Conservation (phyloP, 129 eudicot species). For the Daucus carota region DH1_v3.0 NC_030388.2:26869001-26869500, state of each 20-base stretch:
- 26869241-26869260: not conserved
- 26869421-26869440: too few relatives aligned
- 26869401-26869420: too few relatives aligned
- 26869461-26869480: too few relatives aligned
- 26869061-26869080: not conserved
- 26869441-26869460: too few relatives aligned
- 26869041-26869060: constrained; percentile 45
- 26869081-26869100: constrained; percentile 1
- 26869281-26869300: not conserved
- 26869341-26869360: not conserved
- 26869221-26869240: not conserved
- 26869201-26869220: not conserved
- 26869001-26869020: constrained; percentile 43
- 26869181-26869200: not conserved
- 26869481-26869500: too few relatives aligned
- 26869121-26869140: constrained; percentile 21
- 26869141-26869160: constrained; percentile 16
- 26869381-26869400: too few relatives aligned
- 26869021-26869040: constrained; percentile 67
- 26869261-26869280: not conserved
- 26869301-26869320: not conserved
- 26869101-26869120: constrained; percentile 22
- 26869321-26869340: not conserved
- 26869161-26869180: not conserved
- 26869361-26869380: not conserved